Conservation (phyloP, 2,329 filamentous ascomycete species). For the Talaromyces sp. region DNA sequence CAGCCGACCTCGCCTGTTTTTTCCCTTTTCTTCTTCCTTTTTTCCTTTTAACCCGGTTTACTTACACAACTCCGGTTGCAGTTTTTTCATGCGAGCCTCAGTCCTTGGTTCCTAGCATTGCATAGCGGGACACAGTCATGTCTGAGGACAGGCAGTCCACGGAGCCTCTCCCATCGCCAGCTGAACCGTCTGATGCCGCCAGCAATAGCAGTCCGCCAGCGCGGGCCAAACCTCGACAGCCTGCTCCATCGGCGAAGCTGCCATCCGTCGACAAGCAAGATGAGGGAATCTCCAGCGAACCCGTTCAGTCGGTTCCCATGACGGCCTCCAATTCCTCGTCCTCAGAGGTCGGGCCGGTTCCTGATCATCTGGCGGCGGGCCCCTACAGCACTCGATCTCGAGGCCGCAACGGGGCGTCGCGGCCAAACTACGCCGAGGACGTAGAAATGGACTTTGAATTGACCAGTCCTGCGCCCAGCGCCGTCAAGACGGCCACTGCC, state of each 20-base stretch:
- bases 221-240: slow-evolving; percentile 10
- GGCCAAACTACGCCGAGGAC: slow-evolving; percentile 93
- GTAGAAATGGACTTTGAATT: slow-evolving; percentile 83
- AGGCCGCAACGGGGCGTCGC: slow-evolving; percentile 71
- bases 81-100: background rate
- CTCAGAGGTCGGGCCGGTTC: slow-evolving; percentile 28
- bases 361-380: slow-evolving; percentile 49
- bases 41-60: background rate
- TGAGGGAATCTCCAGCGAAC: slow-evolving; percentile 23
- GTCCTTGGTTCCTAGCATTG: background rate
- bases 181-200: slow-evolving; percentile 20
- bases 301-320: slow-evolving; percentile 37
- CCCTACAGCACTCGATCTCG: slow-evolving; percentile 91
- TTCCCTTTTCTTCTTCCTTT: background rate
- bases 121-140: slow-evolving; percentile 20
- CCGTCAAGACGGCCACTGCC: slow-evolving; percentile 18
- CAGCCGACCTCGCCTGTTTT: background rate
- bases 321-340: slow-evolving; percentile 37
- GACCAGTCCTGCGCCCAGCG: slow-evolving; percentile 24
- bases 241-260: slow-evolving; percentile 3
- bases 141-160: slow-evolving; percentile 24
- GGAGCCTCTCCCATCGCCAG: slow-evolving; percentile 21
- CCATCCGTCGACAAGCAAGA: slow-evolving; percentile 11
- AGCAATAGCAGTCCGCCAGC: slow-evolving; percentile 29
- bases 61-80: background rate